Evolutionary conservation across 768 basidiomycete species (phyloP).

Genomic region (Macrolepiota fuliginosa): DNA sequence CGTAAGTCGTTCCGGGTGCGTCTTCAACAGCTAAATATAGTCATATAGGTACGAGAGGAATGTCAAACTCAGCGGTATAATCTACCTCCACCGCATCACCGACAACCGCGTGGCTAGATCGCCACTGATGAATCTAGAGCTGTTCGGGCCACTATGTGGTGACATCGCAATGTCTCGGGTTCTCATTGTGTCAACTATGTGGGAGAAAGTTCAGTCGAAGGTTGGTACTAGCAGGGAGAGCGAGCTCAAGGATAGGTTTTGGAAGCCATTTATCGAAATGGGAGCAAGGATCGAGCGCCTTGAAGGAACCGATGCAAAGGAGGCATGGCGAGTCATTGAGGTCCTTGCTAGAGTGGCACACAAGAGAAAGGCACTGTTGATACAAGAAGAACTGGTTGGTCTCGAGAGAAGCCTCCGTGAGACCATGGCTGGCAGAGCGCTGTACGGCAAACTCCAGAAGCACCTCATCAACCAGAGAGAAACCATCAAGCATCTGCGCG

Average conservation of each 20-base stretch:
- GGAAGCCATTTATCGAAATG: conserved; percentile 45
- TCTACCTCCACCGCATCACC: too few species aligned
- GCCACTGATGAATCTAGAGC: conserved; percentile 21
- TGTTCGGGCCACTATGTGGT: conserved; percentile 28
- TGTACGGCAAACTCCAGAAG: too few species aligned
- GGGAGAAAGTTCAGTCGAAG: conserved; percentile 25
- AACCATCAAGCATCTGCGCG: too few species aligned
- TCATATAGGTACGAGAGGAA: too few species aligned
- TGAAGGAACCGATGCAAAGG: conserved; percentile 8
- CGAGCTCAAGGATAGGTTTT: conserved; percentile 35
- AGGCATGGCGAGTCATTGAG: conserved; percentile 24
- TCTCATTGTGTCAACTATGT: conserved; percentile 25
- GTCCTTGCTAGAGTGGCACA: conserved; percentile 16
- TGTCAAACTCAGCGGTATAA: too few species aligned
- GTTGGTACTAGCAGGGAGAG: conserved; percentile 24
- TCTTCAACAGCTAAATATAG: too few species aligned
- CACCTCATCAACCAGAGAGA: too few species aligned
- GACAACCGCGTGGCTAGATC: not conserved
- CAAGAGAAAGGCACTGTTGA: conserved; percentile 14
- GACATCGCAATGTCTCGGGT: conserved; percentile 23
- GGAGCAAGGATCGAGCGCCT: conserved; percentile 29
- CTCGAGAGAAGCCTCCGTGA: conserved; percentile 19
- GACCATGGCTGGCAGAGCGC: conserved; percentile 17
- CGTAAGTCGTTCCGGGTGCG: too few species aligned
- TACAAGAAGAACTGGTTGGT: conserved; percentile 21